Conservation (phyloP, 1,284 basidiomycete genomes). For the Trametes pubescens region DNA sequence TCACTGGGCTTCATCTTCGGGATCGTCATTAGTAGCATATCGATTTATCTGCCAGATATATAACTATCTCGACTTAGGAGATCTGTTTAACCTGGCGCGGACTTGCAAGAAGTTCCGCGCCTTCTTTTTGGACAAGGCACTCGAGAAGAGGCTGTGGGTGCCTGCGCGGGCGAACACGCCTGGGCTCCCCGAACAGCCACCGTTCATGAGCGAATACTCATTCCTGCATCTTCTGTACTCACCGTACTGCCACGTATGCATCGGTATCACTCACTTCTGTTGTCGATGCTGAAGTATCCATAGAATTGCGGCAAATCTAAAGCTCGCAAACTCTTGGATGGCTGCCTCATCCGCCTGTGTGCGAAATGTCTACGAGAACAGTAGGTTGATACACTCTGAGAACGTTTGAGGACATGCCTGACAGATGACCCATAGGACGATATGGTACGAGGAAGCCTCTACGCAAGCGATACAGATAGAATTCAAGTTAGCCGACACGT, state of each 20-base stretch:
- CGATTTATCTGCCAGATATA: slow-evolving; percentile 51
- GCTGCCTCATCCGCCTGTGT: not conserved
- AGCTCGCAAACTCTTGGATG: not conserved
- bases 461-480: too few species aligned
- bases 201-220: slow-evolving; percentile 3
- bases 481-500: too few species aligned
- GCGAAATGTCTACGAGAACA: not conserved
- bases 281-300: too few species aligned
- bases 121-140: slow-evolving; percentile 11
- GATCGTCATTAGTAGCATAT: too few species aligned
- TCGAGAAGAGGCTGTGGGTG: slow-evolving; percentile 17
- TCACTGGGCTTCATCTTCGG: too few species aligned
- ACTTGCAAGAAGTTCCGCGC: slow-evolving; percentile 23
- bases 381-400: not conserved
- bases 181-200: slow-evolving; percentile 7
- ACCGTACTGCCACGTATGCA: slow-evolving; percentile 13
- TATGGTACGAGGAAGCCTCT: too few species aligned
- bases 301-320: not conserved
- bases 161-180: not conserved
- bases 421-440: too few species aligned
- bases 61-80: slow-evolving; percentile 51
- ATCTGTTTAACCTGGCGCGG: slow-evolving; percentile 34
- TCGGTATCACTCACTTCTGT: not conserved
- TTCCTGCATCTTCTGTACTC: slow-evolving; percentile 19
- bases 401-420: too few species aligned